These are phyloP conservation scores for Castanea sativa DNA, from an alignment of 306 rosid genomes.

Conservation along the genomic window DNA sequence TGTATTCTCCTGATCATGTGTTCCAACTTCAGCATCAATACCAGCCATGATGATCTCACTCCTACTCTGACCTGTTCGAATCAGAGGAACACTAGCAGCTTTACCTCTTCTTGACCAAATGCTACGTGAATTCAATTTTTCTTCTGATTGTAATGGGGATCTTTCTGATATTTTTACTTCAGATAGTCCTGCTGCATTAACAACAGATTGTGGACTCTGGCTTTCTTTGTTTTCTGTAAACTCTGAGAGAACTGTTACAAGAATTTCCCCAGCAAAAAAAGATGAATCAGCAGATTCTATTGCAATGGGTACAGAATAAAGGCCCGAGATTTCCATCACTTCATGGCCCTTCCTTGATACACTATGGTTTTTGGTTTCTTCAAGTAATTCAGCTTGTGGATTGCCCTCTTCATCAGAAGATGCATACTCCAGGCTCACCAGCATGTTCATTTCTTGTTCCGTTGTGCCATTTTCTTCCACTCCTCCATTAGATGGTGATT, in stretches of 20 bases:
- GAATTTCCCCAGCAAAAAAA: slow-evolving; percentile 17
- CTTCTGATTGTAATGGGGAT: slow-evolving; percentile 22
- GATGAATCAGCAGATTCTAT: slow-evolving; percentile 32
- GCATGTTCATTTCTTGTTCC: slow-evolving; percentile 16
- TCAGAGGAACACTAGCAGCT: slow-evolving; percentile 53
- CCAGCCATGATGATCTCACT: slow-evolving; percentile 11
- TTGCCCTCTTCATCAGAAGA: slow-evolving; percentile 10
- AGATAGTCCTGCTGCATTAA: slow-evolving; percentile 24
- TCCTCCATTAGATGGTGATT: neutral
- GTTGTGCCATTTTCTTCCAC: slow-evolving; percentile 12
- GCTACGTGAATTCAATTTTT: slow-evolving; percentile 26
- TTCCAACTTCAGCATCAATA: slow-evolving; percentile 26
- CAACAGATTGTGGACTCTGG: slow-evolving; percentile 32
- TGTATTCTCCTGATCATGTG: slow-evolving; percentile 23
- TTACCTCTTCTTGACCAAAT: slow-evolving; percentile 72
- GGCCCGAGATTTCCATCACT: slow-evolving; percentile 11
- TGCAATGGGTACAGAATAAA: slow-evolving; percentile 14
- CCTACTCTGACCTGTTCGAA: slow-evolving; percentile 42
- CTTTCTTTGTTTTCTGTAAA: slow-evolving; percentile 28
- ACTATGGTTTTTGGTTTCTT: slow-evolving; percentile 24
- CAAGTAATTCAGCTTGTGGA: slow-evolving; percentile 8
- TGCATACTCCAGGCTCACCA: slow-evolving; percentile 1
- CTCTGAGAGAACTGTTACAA: slow-evolving; percentile 6
- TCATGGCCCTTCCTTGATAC: slow-evolving; percentile 6
- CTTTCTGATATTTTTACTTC: slow-evolving; percentile 24